A percentile compares a stretch with the other conserved stretches of the same genome.
phyloP scores from a whole-genome alignment of 140 eudicot genomes.

The Ambrosia hybrid region DNA sequence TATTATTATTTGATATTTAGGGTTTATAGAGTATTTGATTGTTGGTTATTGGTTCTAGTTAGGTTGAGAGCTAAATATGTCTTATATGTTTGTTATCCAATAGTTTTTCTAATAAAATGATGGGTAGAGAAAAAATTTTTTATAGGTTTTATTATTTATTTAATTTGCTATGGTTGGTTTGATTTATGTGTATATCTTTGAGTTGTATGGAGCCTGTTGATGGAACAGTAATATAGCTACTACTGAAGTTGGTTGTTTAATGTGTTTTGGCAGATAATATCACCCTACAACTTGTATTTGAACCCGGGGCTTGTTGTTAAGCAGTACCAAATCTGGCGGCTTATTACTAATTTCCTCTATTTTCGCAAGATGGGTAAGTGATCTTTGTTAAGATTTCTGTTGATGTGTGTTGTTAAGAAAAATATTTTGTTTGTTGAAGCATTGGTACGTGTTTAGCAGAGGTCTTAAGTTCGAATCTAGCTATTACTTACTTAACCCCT shows the following conservation, averaged over 20 bases:
- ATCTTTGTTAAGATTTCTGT: neutral
- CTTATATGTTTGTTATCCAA: too few species aligned
- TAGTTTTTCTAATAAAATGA: too few species aligned
- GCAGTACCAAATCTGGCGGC: constrained; percentile 84
- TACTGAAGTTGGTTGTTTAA: constrained; percentile 1
- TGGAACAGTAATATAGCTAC: neutral
- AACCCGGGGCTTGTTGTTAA: constrained; percentile 77
- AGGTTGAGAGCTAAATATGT: too few species aligned
- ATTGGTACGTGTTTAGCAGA: too few species aligned
- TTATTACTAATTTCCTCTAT: constrained; percentile 75
- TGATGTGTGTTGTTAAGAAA: neutral
- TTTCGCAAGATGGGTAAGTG: constrained; percentile 79
- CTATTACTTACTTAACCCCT: neutral
- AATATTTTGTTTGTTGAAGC: neutral
- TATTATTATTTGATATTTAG: too few species aligned
- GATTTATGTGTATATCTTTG: neutral
- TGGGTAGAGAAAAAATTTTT: too few species aligned
- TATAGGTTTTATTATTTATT: neutral
- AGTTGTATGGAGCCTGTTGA: neutral
- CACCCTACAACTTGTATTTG: constrained; percentile 73
- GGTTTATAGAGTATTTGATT: too few species aligned
- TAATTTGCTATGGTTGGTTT: neutral
- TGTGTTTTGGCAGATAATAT: constrained; percentile 65
- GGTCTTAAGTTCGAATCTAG: too few species aligned
- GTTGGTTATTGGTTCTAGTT: too few species aligned